These are phyloP conservation scores for Pseudonitzschia delicatissima DNA, from an alignment of 108 stramenopile genomes.

Conservation along the genomic window DNA sequence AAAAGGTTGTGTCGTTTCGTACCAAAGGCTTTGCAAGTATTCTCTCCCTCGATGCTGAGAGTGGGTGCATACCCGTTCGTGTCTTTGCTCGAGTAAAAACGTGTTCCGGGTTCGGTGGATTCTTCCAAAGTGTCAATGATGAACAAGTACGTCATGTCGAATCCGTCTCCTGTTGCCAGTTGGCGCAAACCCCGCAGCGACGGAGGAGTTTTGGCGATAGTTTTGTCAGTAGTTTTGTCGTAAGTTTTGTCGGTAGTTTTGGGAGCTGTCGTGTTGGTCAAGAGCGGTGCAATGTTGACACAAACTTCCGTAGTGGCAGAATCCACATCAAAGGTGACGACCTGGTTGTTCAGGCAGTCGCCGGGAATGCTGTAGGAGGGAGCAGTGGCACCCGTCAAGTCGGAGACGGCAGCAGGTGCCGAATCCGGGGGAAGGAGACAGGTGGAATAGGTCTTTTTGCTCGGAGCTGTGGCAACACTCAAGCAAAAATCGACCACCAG, in stretches of 20 bases:
- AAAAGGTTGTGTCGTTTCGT: no score
- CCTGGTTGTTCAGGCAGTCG: background rate
- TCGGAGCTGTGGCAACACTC: background rate
- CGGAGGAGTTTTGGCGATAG: no score
- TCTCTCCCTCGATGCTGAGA: background rate
- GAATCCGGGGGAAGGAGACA: background rate
- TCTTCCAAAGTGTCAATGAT: background rate
- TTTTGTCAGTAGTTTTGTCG: no score
- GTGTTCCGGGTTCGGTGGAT: background rate
- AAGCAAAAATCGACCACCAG: background rate
- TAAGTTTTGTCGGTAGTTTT: no score
- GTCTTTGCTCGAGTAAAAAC: constrained; percentile 2
- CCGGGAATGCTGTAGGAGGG: background rate
- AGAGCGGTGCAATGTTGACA: background rate
- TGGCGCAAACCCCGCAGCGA: no score
- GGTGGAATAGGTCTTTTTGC: background rate
- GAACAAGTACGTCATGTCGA: background rate
- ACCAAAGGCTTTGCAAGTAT: background rate
- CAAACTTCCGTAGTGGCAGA: background rate
- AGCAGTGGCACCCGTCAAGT: background rate
- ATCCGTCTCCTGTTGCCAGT: background rate
- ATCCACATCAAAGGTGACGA: background rate
- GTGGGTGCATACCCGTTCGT: background rate
- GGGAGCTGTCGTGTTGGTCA: background rate
- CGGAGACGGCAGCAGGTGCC: background rate